Conservation (phyloP, 2,329 filamentous ascomycete species). For the Aspergillus sp. region DNA sequence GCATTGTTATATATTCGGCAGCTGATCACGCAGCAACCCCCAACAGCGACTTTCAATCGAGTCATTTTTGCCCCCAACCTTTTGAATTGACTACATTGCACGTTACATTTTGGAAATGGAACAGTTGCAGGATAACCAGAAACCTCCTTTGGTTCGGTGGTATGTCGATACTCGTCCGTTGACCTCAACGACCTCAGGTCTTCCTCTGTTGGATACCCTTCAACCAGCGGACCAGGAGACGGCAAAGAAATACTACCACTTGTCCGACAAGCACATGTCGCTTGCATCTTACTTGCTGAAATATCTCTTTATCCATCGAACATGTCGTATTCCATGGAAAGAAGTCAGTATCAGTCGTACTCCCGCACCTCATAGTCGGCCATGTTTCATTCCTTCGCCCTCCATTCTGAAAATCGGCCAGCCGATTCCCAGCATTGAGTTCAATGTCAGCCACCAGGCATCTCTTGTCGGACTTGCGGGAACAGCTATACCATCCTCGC, state of each 20-base stretch:
- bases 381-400: slow-evolving; percentile 48
- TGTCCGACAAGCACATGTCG: slow-evolving; percentile 56
- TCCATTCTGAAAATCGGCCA: slow-evolving; percentile 2
- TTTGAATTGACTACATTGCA: neutral
- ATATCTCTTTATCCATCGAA: slow-evolving; percentile 54
- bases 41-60: too few relatives aligned
- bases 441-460: slow-evolving; percentile 63
- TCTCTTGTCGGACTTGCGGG: slow-evolving; percentile 58
- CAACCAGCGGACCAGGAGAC: slow-evolving; percentile 46
- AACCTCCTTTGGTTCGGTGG: slow-evolving; percentile 30
- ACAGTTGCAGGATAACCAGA: neutral
- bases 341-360: slow-evolving; percentile 51
- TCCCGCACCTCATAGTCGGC: slow-evolving; percentile 43
- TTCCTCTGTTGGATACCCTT: slow-evolving; percentile 38
- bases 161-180: slow-evolving; percentile 40
- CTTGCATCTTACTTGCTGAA: slow-evolving; percentile 59
- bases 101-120: too few relatives aligned
- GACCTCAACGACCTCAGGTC: slow-evolving; percentile 20
- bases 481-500: slow-evolving; percentile 23
- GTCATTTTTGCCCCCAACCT: neutral
- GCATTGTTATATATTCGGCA: too few relatives aligned
- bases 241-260: slow-evolving; percentile 47
- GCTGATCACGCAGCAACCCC: too few relatives aligned
- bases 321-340: slow-evolving; percentile 53
- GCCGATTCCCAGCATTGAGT: slow-evolving; percentile 44